Evolutionary conservation across 2,329 filamentous ascomycete genomes (phyloP).

Genomic region (Chrysoporthe cubensis): DNA sequence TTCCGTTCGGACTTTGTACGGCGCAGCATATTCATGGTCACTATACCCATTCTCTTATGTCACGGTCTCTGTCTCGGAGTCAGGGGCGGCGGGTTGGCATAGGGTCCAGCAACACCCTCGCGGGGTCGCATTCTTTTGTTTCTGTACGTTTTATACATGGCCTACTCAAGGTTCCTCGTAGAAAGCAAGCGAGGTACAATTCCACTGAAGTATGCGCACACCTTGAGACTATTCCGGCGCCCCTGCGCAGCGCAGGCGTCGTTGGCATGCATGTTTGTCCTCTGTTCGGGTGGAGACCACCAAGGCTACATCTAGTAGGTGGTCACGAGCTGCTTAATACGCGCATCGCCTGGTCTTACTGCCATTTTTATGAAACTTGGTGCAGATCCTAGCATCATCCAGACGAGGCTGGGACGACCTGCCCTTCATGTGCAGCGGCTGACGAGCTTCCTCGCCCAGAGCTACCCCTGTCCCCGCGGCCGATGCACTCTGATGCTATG

Average conservation of each 20-base stretch:
- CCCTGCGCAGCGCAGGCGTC: neutral
- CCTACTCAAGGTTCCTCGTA: neutral
- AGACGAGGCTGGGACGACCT: conserved; percentile 4
- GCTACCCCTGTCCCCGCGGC: conserved; percentile 26
- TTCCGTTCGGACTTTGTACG: neutral
- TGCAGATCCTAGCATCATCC: conserved; percentile 7
- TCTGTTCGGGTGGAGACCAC: neutral
- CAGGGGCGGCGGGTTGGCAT: neutral
- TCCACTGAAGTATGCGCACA: neutral
- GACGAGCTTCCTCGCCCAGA: conserved; percentile 9
- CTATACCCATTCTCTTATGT: conserved; percentile 27
- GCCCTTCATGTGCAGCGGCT: neutral
- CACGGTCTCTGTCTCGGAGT: neutral
- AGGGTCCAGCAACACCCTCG: conserved; percentile 2
- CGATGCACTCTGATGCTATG: neutral
- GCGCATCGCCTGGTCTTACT: neutral
- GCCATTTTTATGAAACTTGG: conserved; percentile 2
- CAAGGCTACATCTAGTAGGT: neutral
- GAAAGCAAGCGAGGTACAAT: neutral
- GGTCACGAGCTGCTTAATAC: neutral
- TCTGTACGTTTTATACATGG: neutral
- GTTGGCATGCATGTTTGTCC: neutral
- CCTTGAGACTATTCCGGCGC: neutral
- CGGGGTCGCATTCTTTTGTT: conserved; percentile 14
- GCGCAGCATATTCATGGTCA: conserved; percentile 23